Conservation (phyloP, 208 protist species). For the Herpetomonas samuelpessoai region DNA sequence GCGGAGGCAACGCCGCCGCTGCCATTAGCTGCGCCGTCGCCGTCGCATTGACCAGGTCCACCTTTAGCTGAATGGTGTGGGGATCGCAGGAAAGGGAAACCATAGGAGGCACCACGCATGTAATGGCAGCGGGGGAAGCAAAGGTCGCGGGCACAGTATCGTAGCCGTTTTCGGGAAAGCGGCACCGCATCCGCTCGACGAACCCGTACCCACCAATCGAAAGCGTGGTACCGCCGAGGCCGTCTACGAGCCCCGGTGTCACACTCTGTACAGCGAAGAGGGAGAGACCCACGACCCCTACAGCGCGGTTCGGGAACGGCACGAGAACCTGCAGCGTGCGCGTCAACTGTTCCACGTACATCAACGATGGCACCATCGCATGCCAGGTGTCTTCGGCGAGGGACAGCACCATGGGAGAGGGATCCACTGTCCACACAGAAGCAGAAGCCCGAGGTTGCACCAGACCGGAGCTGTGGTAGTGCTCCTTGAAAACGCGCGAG, state of each 20-base stretch:
- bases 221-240: slow-evolving; percentile 4
- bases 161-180: slow-evolving; percentile 19
- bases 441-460: background rate
- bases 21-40: background rate
- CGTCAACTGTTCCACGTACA: background rate
- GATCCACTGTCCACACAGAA: background rate
- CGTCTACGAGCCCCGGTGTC: slow-evolving; percentile 10
- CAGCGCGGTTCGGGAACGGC: background rate
- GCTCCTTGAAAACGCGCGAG: background rate
- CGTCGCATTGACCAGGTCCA: background rate
- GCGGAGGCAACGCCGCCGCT: background rate
- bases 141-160: background rate
- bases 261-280: slow-evolving; percentile 9
- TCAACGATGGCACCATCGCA: background rate
- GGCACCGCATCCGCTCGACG: slow-evolving; percentile 15
- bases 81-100: background rate
- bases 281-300: slow-evolving; percentile 15
- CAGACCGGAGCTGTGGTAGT: background rate
- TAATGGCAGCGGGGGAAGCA: background rate
- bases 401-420: background rate
- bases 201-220: slow-evolving; percentile 22
- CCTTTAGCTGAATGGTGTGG: background rate
- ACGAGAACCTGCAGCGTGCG: slow-evolving; percentile 17
- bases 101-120: background rate
- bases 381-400: background rate